Percentiles rank a stretch among this genome's conserved stretches.
Evolutionary conservation across 805 yeast species (phyloP).

Genomic region (Candida ponderosae): DNA sequence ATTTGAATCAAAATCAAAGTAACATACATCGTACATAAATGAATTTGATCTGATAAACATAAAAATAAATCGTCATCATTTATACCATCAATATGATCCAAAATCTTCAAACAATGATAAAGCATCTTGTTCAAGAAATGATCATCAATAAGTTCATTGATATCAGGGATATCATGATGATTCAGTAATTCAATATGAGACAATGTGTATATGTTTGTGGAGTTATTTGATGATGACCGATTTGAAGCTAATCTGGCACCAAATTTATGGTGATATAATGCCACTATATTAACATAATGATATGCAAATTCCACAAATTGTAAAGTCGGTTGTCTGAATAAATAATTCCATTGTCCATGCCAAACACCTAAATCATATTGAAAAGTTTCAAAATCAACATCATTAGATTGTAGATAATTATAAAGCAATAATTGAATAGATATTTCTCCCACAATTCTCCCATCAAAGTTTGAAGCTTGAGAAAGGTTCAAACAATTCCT

Average conservation of each 20-base stretch:
- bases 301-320: constrained; percentile 71
- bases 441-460: constrained; percentile 75
- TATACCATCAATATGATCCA: constrained; percentile 20
- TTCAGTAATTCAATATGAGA: background rate
- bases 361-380: constrained; percentile 46
- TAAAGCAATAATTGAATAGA: constrained; percentile 51
- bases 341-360: constrained; percentile 62
- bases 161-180: too few relatives aligned
- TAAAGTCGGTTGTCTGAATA: constrained; percentile 61
- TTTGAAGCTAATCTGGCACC: constrained; percentile 5
- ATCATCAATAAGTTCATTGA: constrained; percentile 10
- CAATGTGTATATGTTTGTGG: too few relatives aligned
- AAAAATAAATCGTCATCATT: constrained; percentile 49
- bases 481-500: constrained; percentile 48
- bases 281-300: constrained; percentile 49
- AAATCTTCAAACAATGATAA: constrained; percentile 16
- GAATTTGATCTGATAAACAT: constrained; percentile 64
- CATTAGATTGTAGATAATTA: constrained; percentile 39
- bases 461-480: constrained; percentile 69
- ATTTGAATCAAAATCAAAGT: constrained; percentile 16
- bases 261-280: constrained; percentile 33
- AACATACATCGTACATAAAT: constrained; percentile 26
- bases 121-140: constrained; percentile 16
- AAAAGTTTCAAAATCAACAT: constrained; percentile 26
- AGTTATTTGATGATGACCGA: background rate